A percentile compares a stretch with the other conserved stretches of the same genome.
phyloP scores from a whole-genome alignment of 2,329 filamentous ascomycete genomes.

The Phialophora verrucosa region DNA sequence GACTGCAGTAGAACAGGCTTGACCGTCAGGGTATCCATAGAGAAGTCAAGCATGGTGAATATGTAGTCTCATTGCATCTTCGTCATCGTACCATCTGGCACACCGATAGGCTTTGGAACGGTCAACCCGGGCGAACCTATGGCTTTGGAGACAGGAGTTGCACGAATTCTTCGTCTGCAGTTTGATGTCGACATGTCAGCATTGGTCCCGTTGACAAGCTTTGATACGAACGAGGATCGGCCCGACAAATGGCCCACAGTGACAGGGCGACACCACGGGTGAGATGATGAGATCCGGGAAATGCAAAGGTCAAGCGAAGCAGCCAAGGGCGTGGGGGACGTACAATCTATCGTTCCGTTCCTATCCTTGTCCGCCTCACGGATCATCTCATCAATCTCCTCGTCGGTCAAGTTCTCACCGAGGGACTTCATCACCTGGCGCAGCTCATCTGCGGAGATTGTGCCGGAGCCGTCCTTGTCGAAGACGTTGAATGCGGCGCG shows the following conservation, averaged over 20 bases:
- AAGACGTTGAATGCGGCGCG: slow-evolving; percentile 69
- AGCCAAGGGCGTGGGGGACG: neutral
- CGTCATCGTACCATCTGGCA: neutral
- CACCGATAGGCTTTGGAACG: neutral
- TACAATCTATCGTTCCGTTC: slow-evolving; percentile 69
- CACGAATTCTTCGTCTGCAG: slow-evolving; percentile 39
- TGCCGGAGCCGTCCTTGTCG: slow-evolving; percentile 69
- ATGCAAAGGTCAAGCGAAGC: neutral
- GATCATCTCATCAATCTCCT: slow-evolving; percentile 70
- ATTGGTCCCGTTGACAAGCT: neutral
- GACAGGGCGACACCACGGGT: neutral
- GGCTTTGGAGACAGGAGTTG: slow-evolving; percentile 38
- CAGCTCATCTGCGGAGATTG: slow-evolving; percentile 67
- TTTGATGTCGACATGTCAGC: neutral
- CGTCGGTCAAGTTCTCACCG: slow-evolving; percentile 68
- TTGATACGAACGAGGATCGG: neutral
- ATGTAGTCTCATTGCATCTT: neutral
- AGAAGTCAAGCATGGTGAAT: neutral
- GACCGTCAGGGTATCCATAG: slow-evolving; percentile 1
- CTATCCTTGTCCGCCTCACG: slow-evolving; percentile 68
- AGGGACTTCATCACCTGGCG: slow-evolving; percentile 68
- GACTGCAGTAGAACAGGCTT: neutral
- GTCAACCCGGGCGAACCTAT: slow-evolving; percentile 16
- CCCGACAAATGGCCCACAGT: neutral
- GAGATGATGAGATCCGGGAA: neutral